Conservation (phyloP, 805 yeast species). For the Cyberlindnera samutprakarnensis region DNA sequence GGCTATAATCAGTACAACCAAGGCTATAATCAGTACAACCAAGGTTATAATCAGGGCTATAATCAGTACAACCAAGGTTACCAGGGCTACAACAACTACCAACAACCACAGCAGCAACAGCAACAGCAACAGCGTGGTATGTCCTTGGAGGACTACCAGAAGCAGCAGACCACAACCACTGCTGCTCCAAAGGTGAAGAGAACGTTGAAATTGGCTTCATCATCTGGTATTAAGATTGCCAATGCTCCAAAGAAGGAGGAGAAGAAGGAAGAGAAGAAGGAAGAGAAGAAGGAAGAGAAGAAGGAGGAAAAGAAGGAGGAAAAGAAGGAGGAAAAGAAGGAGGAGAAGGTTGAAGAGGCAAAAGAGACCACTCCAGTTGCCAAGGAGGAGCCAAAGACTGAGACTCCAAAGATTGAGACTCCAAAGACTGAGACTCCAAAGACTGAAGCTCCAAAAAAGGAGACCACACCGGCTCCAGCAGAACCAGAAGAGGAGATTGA, state of each 20-base stretch:
- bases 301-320: slow-evolving; percentile 21
- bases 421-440: slow-evolving; percentile 19
- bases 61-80: slow-evolving; percentile 14
- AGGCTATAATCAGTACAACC: no score
- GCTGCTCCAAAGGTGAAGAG: slow-evolving; percentile 35
- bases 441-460: slow-evolving; percentile 10
- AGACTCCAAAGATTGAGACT: slow-evolving; percentile 16
- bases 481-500: slow-evolving; percentile 68
- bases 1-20: no score
- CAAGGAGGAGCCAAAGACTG: slow-evolving; percentile 25
- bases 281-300: slow-evolving; percentile 16
- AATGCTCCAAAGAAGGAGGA: slow-evolving; percentile 36
- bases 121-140: slow-evolving; percentile 40
- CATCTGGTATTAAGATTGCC: slow-evolving; percentile 58
- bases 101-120: slow-evolving; percentile 17
- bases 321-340: slow-evolving; percentile 18
- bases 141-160: slow-evolving; percentile 79
- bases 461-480: slow-evolving; percentile 15
- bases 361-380: slow-evolving; percentile 11
- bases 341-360: slow-evolving; percentile 3
- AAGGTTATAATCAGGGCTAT: slow-evolving; percentile 6
- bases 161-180: slow-evolving; percentile 36
- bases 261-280: slow-evolving; percentile 23
- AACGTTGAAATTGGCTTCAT: slow-evolving; percentile 59
- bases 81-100: slow-evolving; percentile 23